Conservation (phyloP, 1,284 basidiomycete species). For the Cutaneotrichosporon sp. region DNA sequence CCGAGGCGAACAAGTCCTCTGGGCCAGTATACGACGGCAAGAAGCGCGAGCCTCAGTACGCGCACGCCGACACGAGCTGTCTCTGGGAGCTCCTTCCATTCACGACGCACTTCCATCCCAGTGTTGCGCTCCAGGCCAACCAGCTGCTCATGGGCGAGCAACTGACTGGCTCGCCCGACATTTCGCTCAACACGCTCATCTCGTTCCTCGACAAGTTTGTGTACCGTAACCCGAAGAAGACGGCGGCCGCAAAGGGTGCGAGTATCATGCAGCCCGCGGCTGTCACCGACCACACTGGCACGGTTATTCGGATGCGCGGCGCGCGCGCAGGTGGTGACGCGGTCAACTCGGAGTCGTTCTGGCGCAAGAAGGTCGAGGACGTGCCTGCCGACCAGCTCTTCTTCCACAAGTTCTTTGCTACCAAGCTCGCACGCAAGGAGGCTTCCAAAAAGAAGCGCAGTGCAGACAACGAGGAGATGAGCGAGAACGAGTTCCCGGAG, state of each 20-base stretch:
- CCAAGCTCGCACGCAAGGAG: slow-evolving; percentile 58
- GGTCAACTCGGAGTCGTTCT: slow-evolving; percentile 66
- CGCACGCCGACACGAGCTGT: slow-evolving; percentile 75
- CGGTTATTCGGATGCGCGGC: slow-evolving; percentile 69
- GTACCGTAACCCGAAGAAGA: slow-evolving; percentile 95
- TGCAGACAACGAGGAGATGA: slow-evolving; percentile 32
- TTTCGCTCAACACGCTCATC: slow-evolving; percentile 86
- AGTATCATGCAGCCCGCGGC: slow-evolving; percentile 96
- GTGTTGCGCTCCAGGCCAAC: slow-evolving; percentile 78
- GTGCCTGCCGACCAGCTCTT: slow-evolving; percentile 83
- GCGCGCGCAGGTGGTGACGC: slow-evolving; percentile 54
- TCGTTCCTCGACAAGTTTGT: slow-evolving; percentile 89
- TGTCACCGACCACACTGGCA: slow-evolving; percentile 61
- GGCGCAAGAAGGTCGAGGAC: slow-evolving; percentile 68
- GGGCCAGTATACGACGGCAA: slow-evolving; percentile 67
- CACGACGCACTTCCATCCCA: slow-evolving; percentile 85
- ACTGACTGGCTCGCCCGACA: slow-evolving; percentile 78
- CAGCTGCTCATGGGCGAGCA: slow-evolving; percentile 68
- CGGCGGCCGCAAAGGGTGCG: slow-evolving; percentile 64
- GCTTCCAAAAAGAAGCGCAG: slow-evolving; percentile 57
- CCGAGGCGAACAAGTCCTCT: slow-evolving; percentile 22
- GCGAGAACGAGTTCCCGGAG: slow-evolving; percentile 26
- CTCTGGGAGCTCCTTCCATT: slow-evolving; percentile 87
- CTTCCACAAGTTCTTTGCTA: slow-evolving; percentile 58
- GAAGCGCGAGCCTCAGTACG: slow-evolving; percentile 89